Evolutionary conservation across 306 rosid genomes (phyloP), one percentile per base, ranked within the genome.

Genomic region (Cucurbita maxima): DNA sequence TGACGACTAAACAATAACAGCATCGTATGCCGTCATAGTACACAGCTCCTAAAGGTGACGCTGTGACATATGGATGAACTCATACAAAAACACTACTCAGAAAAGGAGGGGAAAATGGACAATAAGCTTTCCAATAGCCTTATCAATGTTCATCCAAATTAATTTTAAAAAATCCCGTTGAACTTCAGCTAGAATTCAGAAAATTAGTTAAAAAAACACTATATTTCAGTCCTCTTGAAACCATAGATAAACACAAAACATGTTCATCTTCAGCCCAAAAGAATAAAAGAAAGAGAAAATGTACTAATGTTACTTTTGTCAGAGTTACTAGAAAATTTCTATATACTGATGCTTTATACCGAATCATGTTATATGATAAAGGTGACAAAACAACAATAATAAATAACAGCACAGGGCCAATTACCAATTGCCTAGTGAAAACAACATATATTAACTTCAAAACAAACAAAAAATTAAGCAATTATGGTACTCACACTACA

Each of bases 401-500:
- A 15, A 47, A 70, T 47, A n/a, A 70, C 22, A 70, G 58, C 22
- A 45, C 5, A 50, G 34, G 74, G 51, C 30, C 2, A 50, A 50
- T 50, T 18, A 70, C 58, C 22, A 67, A 20, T 45, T 68, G 11
- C 20, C 20, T 22, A 68, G 47, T 47, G 20, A 66, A 67, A 68
- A 8, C 73, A 68, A 44, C 56, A 68, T 68, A 68, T 20, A 30
- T 30, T 38, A 62, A 40, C 34, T 37, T 7, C 8, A 62, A 38
- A 62, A 62, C 10, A n/a, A 66, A 25, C 14, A 50, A 9, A 0
- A 54, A 20, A 19, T 7, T 73, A 73, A 72, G 54, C 53, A 75
- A 45, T 72, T 72, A 37, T 72, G 30, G 75, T 76, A 82, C 99
- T 89, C 87, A 95, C 99, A 79, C 99, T 61, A 95, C 99, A 80